phyloP scores from a whole-genome alignment of 2,329 filamentous ascomycete genomes.

The Arthrobotrys megalospora region DNA sequence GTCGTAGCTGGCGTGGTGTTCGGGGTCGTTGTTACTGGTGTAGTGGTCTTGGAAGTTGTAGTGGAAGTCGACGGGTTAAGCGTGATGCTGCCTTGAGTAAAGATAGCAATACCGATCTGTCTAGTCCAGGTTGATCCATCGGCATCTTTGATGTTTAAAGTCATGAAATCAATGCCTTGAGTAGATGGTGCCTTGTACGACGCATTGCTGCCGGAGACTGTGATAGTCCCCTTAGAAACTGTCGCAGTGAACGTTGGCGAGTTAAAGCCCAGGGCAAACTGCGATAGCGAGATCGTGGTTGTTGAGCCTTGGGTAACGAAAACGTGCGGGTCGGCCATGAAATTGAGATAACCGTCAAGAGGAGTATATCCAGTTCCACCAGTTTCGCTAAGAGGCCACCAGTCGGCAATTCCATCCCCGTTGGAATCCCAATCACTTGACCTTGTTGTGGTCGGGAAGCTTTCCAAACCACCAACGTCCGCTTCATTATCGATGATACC shows the following conservation, averaged over 20 bases:
- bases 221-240: slow-evolving; percentile 60
- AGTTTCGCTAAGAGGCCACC: slow-evolving; percentile 66
- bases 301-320: slow-evolving; percentile 64
- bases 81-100: slow-evolving; percentile 28
- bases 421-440: slow-evolving; percentile 65
- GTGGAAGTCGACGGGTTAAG: neutral
- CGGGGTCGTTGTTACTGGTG: neutral
- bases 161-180: slow-evolving; percentile 61
- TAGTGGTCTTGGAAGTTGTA: slow-evolving; percentile 1
- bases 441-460: slow-evolving; percentile 65
- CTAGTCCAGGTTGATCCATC: slow-evolving; percentile 63
- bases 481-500: slow-evolving; percentile 66
- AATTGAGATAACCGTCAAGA: slow-evolving; percentile 67
- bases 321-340: slow-evolving; percentile 66
- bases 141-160: slow-evolving; percentile 59
- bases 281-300: slow-evolving; percentile 64
- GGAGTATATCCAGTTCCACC: slow-evolving; percentile 66
- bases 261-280: slow-evolving; percentile 63
- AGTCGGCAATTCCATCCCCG: slow-evolving; percentile 66
- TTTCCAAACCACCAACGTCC: slow-evolving; percentile 66
- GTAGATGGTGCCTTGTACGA: slow-evolving; percentile 59
- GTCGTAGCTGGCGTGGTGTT: neutral
- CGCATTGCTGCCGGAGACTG: slow-evolving; percentile 48
- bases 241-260: slow-evolving; percentile 57
- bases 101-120: slow-evolving; percentile 60